Evolutionary conservation across 2,329 filamentous ascomycete genomes (phyloP).

Genomic region (Fusarium scirpi): DNA sequence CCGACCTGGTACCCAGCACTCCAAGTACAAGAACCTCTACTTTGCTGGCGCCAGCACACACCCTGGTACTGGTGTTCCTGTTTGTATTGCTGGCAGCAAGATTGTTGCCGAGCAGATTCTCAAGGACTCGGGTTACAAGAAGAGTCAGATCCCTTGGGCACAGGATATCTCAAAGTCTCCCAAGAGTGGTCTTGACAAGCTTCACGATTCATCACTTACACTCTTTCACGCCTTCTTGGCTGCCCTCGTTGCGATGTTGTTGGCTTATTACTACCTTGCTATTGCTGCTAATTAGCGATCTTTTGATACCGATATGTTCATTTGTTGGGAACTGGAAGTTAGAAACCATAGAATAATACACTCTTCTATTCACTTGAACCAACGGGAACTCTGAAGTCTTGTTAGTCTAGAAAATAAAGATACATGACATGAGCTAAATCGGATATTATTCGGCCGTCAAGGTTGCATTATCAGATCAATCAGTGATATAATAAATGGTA

Average conservation of each 20-base stretch:
- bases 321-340: not conserved
- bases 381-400: not conserved
- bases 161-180: not conserved
- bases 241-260: slow-evolving; percentile 16
- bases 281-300: slow-evolving; percentile 17
- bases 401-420: not conserved
- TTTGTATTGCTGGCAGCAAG: slow-evolving; percentile 76
- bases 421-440: not conserved
- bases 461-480: not conserved
- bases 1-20: slow-evolving; percentile 68
- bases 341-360: not conserved
- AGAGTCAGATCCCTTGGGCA: slow-evolving; percentile 25
- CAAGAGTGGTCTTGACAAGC: slow-evolving; percentile 23
- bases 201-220: slow-evolving; percentile 22
- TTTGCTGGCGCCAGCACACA: slow-evolving; percentile 83
- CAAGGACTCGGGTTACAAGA: slow-evolving; percentile 1
- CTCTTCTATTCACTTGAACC: not conserved
- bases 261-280: slow-evolving; percentile 26
- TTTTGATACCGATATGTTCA: not conserved
- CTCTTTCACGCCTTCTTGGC: slow-evolving; percentile 26
- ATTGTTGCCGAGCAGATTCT: slow-evolving; percentile 63
- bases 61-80: slow-evolving; percentile 81
- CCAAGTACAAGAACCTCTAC: slow-evolving; percentile 66
- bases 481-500: not conserved
- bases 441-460: not conserved